Base-by-base conservation (phyloP, 2,329 filamentous ascomycete species). In the Neophaeococcomyces mojaviensis region DNA sequence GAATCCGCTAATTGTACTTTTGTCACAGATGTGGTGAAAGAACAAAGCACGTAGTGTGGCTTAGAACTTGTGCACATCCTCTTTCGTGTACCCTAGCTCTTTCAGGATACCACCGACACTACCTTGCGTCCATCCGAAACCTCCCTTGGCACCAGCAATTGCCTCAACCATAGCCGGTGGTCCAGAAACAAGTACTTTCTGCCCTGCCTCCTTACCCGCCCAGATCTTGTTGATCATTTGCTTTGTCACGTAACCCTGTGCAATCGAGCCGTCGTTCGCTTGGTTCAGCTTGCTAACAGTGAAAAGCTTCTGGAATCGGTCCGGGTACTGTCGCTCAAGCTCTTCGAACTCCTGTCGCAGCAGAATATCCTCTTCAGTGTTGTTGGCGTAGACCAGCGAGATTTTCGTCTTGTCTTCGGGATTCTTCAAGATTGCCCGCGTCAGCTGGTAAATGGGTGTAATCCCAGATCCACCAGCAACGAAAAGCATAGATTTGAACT, bases 401-500 rank as follows among this genome's bases (percentile, higher is more conserved):
- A 86, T 69, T 44, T 70, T 71, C 1, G 83, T 86, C 48, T 67
- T 68, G 54, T 86, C 82, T 1, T 70, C 62, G 0, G 79, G 72
- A 56, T 85, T 77, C 36, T 67, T 62, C n/a, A 84, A 66, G 46
- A 84, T 81, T 2, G 77, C 77, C 39, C 71, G 74, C 2, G 76
- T 69, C 2, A 85, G 72, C 59, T 84, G 79, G 59, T 78, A 85
- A 53, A 82, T 73, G 0, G 84, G 83, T 0, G 82, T 86, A 52
- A 88, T 84, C 15, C 84, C 84, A 0, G 81, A 81, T 10, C 84
- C 83, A 36, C 84, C 83, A 0, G 83, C 83, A 35, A 87, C 75
- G 32, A 86, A 69, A 2, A 77, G 74, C n/a, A 87, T 62, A 58
- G 58, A 57, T 62, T 68, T 59, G 66, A 64, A 57, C 43, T 63